A percentile compares a stretch with the other conserved stretches of the same genome.
Conservation (phyloP, 768 basidiomycete genomes). For the Rossbeevera mucosa region DNA sequence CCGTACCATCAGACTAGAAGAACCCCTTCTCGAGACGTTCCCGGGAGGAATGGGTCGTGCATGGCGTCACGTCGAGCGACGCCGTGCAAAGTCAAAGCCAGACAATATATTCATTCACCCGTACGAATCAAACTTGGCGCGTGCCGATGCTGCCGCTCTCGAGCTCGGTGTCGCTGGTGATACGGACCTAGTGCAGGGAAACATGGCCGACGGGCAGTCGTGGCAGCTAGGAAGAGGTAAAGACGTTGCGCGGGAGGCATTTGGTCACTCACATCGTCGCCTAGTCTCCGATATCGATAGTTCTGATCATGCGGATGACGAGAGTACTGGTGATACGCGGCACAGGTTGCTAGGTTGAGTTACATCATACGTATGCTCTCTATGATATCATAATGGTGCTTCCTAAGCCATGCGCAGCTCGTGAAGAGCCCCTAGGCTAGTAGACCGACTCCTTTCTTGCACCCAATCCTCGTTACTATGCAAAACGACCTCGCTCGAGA, state of each 20-base stretch:
- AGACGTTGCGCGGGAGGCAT: conserved; percentile 45
- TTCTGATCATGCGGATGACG: conserved; percentile 15
- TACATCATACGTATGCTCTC: no score
- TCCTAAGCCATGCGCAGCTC: no score
- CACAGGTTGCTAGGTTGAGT: not conserved
- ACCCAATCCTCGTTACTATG: conserved; percentile 8
- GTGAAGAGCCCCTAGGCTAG: not conserved
- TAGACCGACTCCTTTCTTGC: conserved; percentile 1
- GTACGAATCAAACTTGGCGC: conserved; percentile 55
- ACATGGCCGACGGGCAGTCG: conserved; percentile 34
- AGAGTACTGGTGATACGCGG: conserved; percentile 7
- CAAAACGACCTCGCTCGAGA: conserved; percentile 5
- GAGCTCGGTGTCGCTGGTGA: conserved; percentile 49
- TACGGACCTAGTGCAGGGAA: conserved; percentile 43
- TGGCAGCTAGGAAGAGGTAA: conserved; percentile 53
- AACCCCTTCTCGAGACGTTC: conserved; percentile 20
- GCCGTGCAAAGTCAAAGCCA: conserved; percentile 52
- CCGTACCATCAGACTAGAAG: conserved; percentile 20
- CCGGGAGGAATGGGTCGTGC: not conserved
- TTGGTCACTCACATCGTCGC: conserved; percentile 24
- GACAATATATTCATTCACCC: conserved; percentile 58
- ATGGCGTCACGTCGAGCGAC: conserved; percentile 18
- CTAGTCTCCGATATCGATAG: conserved; percentile 1
- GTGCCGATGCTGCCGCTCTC: conserved; percentile 58
- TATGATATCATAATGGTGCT: no score